A percentile compares a stretch with the other conserved stretches of the same genome.
These are phyloP conservation scores for Gremmenia infestans DNA, from an alignment of 2,329 filamentous ascomycete genomes.

Conservation along the genomic window DNA sequence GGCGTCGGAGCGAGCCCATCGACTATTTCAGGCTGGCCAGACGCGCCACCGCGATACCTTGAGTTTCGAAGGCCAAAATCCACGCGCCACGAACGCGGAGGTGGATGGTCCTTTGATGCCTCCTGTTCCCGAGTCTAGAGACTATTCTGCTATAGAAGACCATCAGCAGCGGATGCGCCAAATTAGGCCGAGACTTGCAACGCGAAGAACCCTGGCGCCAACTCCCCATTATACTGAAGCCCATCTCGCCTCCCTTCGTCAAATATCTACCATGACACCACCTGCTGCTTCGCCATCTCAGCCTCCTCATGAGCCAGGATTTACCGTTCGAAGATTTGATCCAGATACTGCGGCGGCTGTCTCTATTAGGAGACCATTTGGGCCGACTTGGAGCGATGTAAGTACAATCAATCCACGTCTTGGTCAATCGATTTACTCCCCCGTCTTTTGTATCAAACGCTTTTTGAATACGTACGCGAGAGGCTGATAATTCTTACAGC, in stretches of 20 bases:
- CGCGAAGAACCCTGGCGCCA: slow-evolving; percentile 15
- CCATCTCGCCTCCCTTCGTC: slow-evolving; percentile 16
- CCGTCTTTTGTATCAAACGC: no score
- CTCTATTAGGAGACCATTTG: background rate
- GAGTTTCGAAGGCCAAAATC: slow-evolving; percentile 19
- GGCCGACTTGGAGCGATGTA: background rate
- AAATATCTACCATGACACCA: background rate
- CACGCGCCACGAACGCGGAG: slow-evolving; percentile 9
- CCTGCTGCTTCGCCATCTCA: slow-evolving; percentile 16
- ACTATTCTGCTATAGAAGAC: slow-evolving; percentile 21
- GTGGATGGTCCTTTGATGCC: slow-evolving; percentile 25
- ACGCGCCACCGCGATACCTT: slow-evolving; percentile 17
- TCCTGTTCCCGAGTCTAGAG: slow-evolving; percentile 28
- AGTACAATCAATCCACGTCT: no score
- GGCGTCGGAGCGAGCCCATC: slow-evolving; percentile 9
- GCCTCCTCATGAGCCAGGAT: background rate
- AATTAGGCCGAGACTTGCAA: slow-evolving; percentile 18
- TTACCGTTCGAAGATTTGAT: background rate
- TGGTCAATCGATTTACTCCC: background rate
- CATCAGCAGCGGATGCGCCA: slow-evolving; percentile 16
- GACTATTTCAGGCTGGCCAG: slow-evolving; percentile 18
- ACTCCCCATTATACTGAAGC: slow-evolving; percentile 23
- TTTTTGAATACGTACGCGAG: background rate
- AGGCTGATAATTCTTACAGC: background rate
- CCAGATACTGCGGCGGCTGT: background rate